Evolutionary conservation across 1,284 basidiomycete genomes (phyloP), one percentile per base, ranked within the genome.

Genomic region (Boletus calvinii): DNA sequence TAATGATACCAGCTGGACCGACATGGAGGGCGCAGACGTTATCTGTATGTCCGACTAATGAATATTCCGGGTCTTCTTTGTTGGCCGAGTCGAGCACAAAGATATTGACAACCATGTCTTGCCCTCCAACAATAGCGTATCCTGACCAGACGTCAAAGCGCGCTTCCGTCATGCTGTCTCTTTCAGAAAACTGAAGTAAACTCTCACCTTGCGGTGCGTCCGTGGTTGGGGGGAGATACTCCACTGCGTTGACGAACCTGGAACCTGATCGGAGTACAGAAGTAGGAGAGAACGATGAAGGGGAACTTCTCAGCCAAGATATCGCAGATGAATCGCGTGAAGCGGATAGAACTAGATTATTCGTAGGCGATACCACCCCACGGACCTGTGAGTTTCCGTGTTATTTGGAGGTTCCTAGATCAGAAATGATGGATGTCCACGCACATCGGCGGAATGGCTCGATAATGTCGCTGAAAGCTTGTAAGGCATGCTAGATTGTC

Each of bases 271-370:
- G 80, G 56, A 90, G 77, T 37, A 81, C 74, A 29, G 75, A 70
- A 46, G 75, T 68, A 22, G 80, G 79, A 12, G 71, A 66, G 65
- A 91, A 92, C 5, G 73, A 67, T 39, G 74, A 66, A 47, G 74
- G 59, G 24, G 77, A 66, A n/a, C 76, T 65, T 59, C 83, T 80
- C 53, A 80, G 75, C 94, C 94, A 98, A 35, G 84, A 77, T 64
- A 95, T 89, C 50, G 93, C 90, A 17, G 92, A 92, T 11, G 89
- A 80, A 76, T 98, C 94, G 64, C 94, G 84, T 31, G 94, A 95
- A 50, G 87, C 90, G 17, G 92, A 96, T 57, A 96, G 78, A 55
- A 97, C 76, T 57, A 90, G 77, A 61, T 84, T 75, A 69, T 85
- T 73, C 32, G 81, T 80, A 32, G 90, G 87, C 41, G 88, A 81